Evolutionary conservation across 2,329 filamentous ascomycete genomes (phyloP), one percentile per base, ranked within the genome.

Genomic region (Pseudopithomyces maydicus): DNA sequence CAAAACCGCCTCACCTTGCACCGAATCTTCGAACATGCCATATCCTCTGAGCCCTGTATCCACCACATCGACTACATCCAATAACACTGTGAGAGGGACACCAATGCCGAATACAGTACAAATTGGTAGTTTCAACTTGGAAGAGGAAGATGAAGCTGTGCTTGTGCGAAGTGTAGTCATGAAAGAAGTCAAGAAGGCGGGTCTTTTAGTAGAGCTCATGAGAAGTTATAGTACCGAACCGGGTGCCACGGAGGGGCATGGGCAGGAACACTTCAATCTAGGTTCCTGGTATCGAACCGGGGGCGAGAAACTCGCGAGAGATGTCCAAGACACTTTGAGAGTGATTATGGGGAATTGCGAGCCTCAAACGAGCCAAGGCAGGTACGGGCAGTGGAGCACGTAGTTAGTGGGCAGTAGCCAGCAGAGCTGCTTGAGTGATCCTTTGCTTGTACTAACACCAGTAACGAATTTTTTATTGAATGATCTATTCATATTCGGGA

Each of bases 111-210:
- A 38, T 11, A 33, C 26, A 6, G 43, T 55, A 6, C 38, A 38
- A 7, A 55, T 55, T 8, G 52, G 52, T 10, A n/a, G 6, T 1
- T 55, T 55, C 15, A 17, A 55, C 20, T 6, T 55, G 4, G 45
- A 44, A 11, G 45, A 49, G n/a, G 45, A 55, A 32, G 52, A 55
- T n/a, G 38, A 51, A 29, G 23, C 23, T 10, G n/a, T 42, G 2
- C 12, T 51, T 3, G 17, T 51, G 23, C 48, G 48, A 2, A 51
- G 26, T 23, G 33, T 51, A 15, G 19, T 51, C 19, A 6, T 35
- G 26, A 20, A 23, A 1, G 48, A 51, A 51, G 38, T 51, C 4
- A 51, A 41, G 6, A 51, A 51, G 26, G 38, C 17, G 12, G 19
- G 17, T 11, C 46, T 19, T 26, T 19, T 49, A 10, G 46, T 49